These are phyloP conservation scores for Phytophthora boehmeriae DNA, from an alignment of 352 stramenopile genomes.

Conservation along the genomic window DNA sequence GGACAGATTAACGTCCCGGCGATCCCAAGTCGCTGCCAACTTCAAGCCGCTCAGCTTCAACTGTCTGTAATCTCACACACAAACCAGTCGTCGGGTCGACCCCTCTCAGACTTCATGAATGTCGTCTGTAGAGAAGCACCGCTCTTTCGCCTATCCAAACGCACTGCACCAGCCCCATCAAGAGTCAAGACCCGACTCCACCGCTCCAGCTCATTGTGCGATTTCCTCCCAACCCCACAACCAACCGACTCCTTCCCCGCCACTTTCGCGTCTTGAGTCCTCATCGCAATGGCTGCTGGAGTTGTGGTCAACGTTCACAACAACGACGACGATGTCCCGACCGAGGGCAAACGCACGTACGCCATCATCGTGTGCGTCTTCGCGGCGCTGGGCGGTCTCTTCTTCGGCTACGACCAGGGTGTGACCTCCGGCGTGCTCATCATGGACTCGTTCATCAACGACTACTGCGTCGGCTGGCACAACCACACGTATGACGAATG, in stretches of 20 bases:
- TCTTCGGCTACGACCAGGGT: slow-evolving; percentile 30
- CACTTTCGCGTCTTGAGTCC: too few species aligned
- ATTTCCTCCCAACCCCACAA: slow-evolving; percentile 4
- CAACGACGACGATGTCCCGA: slow-evolving; percentile 20
- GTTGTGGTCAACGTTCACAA: slow-evolving; percentile 19
- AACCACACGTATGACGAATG: slow-evolving; percentile 23
- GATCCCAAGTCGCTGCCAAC: slow-evolving; percentile 16
- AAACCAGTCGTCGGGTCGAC: slow-evolving; percentile 9
- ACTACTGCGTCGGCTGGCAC: slow-evolving; percentile 28
- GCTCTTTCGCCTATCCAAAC: not conserved
- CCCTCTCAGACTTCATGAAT: slow-evolving; percentile 4
- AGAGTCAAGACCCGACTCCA: not conserved
- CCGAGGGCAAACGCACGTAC: slow-evolving; percentile 26
- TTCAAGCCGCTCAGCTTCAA: slow-evolving; percentile 15
- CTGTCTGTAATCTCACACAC: not conserved
- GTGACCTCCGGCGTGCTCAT: slow-evolving; percentile 30
- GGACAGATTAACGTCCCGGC: slow-evolving; percentile 5
- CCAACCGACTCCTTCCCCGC: not conserved
- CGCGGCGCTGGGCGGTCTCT: slow-evolving; percentile 15
- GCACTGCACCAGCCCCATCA: not conserved
- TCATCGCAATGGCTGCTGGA: slow-evolving; percentile 10
- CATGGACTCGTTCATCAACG: slow-evolving; percentile 37
- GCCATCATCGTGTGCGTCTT: slow-evolving; percentile 24
- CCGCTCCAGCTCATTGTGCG: slow-evolving; percentile 4
- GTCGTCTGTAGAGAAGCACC: not conserved